Evolutionary conservation across 2,329 filamentous ascomycete species (phyloP).

Genomic region (Talaromyces verruculosus): DNA sequence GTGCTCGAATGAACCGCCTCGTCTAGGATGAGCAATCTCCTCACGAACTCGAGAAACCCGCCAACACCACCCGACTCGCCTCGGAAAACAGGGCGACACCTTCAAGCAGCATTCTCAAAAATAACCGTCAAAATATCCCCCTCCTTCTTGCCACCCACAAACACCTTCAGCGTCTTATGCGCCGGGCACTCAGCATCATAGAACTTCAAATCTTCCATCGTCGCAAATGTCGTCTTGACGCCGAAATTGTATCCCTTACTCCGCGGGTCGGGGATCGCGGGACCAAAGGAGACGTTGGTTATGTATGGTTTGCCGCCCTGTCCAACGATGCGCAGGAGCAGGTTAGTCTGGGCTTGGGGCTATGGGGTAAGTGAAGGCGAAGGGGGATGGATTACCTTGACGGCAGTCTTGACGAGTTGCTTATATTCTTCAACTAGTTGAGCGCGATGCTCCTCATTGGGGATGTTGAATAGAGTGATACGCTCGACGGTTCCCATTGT

Average conservation of each 20-base stretch:
- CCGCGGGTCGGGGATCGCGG: slow-evolving; percentile 58
- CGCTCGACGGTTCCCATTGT: slow-evolving; percentile 48
- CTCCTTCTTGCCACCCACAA: slow-evolving; percentile 30
- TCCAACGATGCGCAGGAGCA: background rate
- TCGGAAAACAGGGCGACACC: background rate
- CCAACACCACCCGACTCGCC: background rate
- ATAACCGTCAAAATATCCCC: slow-evolving; percentile 41
- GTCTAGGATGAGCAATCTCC: background rate
- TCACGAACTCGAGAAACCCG: background rate
- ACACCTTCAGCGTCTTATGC: slow-evolving; percentile 51
- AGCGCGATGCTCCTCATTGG: slow-evolving; percentile 46
- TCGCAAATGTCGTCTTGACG: slow-evolving; percentile 63
- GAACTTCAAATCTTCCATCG: slow-evolving; percentile 66
- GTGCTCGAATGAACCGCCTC: background rate
- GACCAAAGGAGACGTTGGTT: slow-evolving; percentile 56
- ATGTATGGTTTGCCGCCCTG: slow-evolving; percentile 74
- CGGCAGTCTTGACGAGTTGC: slow-evolving; percentile 43
- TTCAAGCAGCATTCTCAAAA: slow-evolving; percentile 38
- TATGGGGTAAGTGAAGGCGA: background rate
- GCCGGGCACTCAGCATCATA: slow-evolving; percentile 63
- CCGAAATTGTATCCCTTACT: slow-evolving; percentile 66
- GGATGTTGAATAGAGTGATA: slow-evolving; percentile 56
- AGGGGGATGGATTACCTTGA: slow-evolving; percentile 38
- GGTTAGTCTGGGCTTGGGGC: background rate
- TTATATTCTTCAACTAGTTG: slow-evolving; percentile 49